Evolutionary conservation across 345 rosid genomes (phyloP), one percentile per base, ranked within the genome.

Genomic region (Aquilaria sinensis): DNA sequence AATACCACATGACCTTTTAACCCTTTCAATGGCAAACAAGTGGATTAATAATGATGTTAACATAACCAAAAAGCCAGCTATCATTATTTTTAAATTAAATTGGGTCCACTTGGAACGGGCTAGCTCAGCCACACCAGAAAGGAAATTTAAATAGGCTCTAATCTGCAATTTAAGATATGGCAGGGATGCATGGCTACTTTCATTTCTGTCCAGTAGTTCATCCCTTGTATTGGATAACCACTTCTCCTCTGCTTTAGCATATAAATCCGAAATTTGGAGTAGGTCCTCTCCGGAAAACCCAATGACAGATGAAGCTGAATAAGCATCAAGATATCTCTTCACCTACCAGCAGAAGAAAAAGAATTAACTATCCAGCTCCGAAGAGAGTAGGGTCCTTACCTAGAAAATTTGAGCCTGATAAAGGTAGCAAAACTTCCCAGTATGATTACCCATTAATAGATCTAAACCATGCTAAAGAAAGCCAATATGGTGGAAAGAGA

Each of bases 31-130:
- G 61, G 81, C 69, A 55, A 80, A 72, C 65, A 74, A 37, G 71
- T 80, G 80, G 62, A 80, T 53, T 29, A 61, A 63, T 60, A 90
- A 77, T 43, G 99, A 90, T 56, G 80, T 12, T 50, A 86, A 60
- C 87, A 90, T 68, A 50, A 85, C 70, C 63, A 67, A 90, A 53
- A 94, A 70, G 70, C 99, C 99, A 56, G 76, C 57, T 60, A 76
- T 80, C 96, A 94, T 94, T 83, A 88, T 72, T 66, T 72, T 80
- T 65, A 90, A 75, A 78, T 88, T 80, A 74, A 90, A 93, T 63
- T 93, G 95, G 9, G 97, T 93, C 99, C 99, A 93, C 72, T 93
- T 93, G 66, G 92, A 80, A 67, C 92, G 92, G 12, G 97, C 95
- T 54, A 90, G 82, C 70, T 86, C 96, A 62, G 86, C 80, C 66